A percentile compares a stretch with the other conserved stretches of the same genome.
phyloP scores from a whole-genome alignment of 202 grass and related monocot species.

The Zoysia matrella region DNA sequence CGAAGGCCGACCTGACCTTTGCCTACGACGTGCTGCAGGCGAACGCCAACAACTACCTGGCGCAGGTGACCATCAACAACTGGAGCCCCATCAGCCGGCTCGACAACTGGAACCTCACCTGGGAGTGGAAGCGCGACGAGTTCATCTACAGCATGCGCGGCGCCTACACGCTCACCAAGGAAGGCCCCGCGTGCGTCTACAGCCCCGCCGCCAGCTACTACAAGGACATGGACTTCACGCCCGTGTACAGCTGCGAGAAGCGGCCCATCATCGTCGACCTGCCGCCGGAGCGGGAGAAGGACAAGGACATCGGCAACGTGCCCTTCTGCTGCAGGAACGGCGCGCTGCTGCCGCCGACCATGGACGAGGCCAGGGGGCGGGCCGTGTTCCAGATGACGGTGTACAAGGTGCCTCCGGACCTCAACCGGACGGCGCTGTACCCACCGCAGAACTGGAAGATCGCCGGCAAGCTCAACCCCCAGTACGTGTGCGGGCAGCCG shows the following conservation, averaged over 20 bases:
- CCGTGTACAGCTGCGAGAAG: constrained; percentile 84
- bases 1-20: constrained; percentile 77
- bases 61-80: constrained; percentile 92
- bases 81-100: constrained; percentile 85
- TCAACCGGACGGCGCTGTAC: constrained; percentile 83
- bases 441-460: constrained; percentile 94
- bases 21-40: constrained; percentile 83
- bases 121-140: constrained; percentile 95
- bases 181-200: constrained; percentile 69
- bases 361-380: constrained; percentile 69
- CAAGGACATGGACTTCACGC: constrained; percentile 75
- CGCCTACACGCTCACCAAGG: constrained; percentile 78
- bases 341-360: constrained; percentile 69
- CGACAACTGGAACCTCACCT: constrained; percentile 96
- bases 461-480: constrained; percentile 74
- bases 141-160: constrained; percentile 91
- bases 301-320: constrained; percentile 70
- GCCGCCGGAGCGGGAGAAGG: constrained; percentile 81
- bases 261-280: constrained; percentile 89
- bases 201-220: constrained; percentile 75
- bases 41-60: constrained; percentile 69
- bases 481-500: constrained; percentile 67
- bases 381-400: constrained; percentile 87
- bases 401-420: constrained; percentile 89
- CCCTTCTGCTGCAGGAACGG: constrained; percentile 97